Percentiles rank a stretch among this genome's conserved stretches.
These are phyloP conservation scores for Hypoxylon sp. DNA, from an alignment of 2,329 filamentous ascomycete species.

Conservation along the genomic window DNA sequence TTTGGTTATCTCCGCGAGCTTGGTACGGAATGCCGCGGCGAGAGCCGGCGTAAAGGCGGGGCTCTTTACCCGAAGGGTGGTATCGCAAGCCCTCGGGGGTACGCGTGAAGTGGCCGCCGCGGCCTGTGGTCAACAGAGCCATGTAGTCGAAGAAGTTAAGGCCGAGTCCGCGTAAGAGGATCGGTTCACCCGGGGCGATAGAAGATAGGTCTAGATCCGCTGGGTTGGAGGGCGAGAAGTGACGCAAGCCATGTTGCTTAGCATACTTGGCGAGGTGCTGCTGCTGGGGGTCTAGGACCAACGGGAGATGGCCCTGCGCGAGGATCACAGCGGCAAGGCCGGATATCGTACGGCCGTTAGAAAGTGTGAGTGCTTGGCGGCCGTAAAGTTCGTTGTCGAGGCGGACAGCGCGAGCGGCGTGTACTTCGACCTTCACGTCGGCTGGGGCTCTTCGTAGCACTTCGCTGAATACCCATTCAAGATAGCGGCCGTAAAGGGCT, in stretches of 20 bases:
- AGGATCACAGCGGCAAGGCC: conserved; percentile 36
- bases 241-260: conserved; percentile 22
- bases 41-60: conserved; percentile 38
- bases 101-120: conserved; percentile 34
- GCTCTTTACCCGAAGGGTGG: conserved; percentile 35
- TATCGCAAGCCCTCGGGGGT: conserved; percentile 8
- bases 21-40: conserved; percentile 41
- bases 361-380: conserved; percentile 34
- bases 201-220: conserved; percentile 35
- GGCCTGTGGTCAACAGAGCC: conserved; percentile 37
- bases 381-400: conserved; percentile 29
- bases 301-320: conserved; percentile 37
- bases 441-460: conserved; percentile 10
- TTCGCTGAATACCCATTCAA: conserved; percentile 36
- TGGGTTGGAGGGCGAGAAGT: conserved; percentile 36
- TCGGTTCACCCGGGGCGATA: conserved; percentile 19
- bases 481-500: conserved; percentile 32
- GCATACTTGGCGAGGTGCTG: conserved; percentile 19
- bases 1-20: conserved; percentile 39
- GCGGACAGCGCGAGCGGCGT: conserved; percentile 20
- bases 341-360: conserved; percentile 22
- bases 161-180: conserved; percentile 40
- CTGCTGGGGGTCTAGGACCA: conserved; percentile 1
- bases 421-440: conserved; percentile 27
- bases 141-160: conserved; percentile 44